Conservation (phyloP, 1,284 basidiomycete species). For the Apiotrichum montevideense region DNA sequence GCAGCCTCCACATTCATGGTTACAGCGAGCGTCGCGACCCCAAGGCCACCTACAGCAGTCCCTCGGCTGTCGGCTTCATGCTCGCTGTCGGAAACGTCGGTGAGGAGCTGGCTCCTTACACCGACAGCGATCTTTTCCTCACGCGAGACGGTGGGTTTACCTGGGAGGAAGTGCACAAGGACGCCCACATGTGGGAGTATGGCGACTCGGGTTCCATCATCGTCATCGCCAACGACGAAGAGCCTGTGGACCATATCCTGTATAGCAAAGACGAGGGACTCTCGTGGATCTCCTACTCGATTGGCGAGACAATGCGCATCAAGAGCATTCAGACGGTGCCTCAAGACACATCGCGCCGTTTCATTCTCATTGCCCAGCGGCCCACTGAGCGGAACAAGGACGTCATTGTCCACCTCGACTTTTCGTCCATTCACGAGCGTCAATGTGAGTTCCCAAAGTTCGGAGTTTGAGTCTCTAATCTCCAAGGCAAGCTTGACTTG, state of each 20-base stretch:
- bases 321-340: constrained; percentile 79
- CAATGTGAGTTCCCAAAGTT: constrained; percentile 57
- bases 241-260: constrained; percentile 78
- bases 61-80: constrained; percentile 83
- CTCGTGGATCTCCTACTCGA: constrained; percentile 81
- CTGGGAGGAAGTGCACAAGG: constrained; percentile 98
- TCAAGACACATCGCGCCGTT: constrained; percentile 80
- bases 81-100: constrained; percentile 98
- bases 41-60: constrained; percentile 84
- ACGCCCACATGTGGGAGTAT: constrained; percentile 96
- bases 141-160: constrained; percentile 94
- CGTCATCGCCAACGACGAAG: constrained; percentile 91
- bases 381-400: constrained; percentile 53
- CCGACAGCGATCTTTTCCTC: constrained; percentile 89
- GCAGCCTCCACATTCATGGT: constrained; percentile 85
- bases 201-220: constrained; percentile 94
- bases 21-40: constrained; percentile 90
- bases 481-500: constrained; percentile 59
- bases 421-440: constrained; percentile 65
- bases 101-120: constrained; percentile 70
- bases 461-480: not conserved
- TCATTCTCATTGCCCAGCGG: constrained; percentile 73
- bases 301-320: constrained; percentile 72
- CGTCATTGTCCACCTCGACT: constrained; percentile 82
- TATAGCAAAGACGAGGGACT: constrained; percentile 85